These are phyloP conservation scores for Chaetomidium leptoderma DNA, from an alignment of 495 filamentous ascomycete genomes.

Conservation along the genomic window DNA sequence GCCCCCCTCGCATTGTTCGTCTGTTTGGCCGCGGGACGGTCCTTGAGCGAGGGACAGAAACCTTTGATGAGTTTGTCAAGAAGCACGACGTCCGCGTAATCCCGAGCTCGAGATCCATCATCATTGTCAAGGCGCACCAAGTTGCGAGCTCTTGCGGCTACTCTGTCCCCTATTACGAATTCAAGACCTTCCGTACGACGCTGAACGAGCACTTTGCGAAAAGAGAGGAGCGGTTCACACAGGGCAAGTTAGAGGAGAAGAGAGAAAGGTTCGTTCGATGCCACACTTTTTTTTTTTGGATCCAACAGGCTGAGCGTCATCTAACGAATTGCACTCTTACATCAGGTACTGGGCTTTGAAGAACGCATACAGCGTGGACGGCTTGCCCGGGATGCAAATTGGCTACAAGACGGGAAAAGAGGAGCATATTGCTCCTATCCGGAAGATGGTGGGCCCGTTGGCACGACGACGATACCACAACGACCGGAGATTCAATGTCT, in stretches of 20 bases:
- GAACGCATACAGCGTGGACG: conserved; percentile 52
- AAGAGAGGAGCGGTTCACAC: conserved; percentile 38
- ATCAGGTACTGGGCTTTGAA: conserved; percentile 55
- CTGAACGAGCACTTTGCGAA: conserved; percentile 48
- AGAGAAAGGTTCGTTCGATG: conserved; percentile 42
- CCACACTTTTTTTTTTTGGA: no score
- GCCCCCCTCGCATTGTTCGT: conserved; percentile 60
- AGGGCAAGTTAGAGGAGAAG: conserved; percentile 46
- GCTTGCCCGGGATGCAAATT: conserved; percentile 47
- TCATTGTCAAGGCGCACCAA: conserved; percentile 63
- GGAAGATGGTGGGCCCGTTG: conserved; percentile 49
- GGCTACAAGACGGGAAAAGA: conserved; percentile 38
- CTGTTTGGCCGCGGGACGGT: conserved; percentile 66
- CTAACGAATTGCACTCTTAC: background rate
- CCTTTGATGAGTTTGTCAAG: conserved; percentile 47
- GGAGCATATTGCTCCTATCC: conserved; percentile 44
- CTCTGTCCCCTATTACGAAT: conserved; percentile 51
- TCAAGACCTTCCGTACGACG: conserved; percentile 43
- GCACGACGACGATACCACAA: conserved; percentile 26
- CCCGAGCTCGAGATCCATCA: conserved; percentile 56
- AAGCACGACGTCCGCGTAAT: conserved; percentile 41
- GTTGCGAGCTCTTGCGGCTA: conserved; percentile 53
- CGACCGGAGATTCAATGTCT: conserved; percentile 7
- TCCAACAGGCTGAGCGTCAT: no score
- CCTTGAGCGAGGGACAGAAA: conserved; percentile 51